These are phyloP conservation scores for Actinidia chinensis DNA, from an alignment of 179 eudicot species.

Conservation along the genomic window DNA sequence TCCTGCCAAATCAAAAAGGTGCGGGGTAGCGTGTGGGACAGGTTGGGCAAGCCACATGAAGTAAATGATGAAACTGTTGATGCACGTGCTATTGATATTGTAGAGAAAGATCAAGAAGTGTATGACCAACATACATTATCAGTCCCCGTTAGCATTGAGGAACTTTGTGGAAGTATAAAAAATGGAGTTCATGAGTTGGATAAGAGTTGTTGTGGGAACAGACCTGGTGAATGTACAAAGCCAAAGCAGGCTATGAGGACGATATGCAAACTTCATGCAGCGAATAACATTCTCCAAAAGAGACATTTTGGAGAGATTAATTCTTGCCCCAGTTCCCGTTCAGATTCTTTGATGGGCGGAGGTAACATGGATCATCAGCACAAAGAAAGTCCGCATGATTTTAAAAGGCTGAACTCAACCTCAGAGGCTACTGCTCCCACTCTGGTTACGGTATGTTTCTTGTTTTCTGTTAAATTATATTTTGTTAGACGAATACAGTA, in stretches of 20 bases:
- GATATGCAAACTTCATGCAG: conserved; percentile 18
- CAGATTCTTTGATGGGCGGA: conserved; percentile 15
- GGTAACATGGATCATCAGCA: background rate
- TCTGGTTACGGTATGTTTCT: conserved; percentile 13
- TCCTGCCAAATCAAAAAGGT: conserved; percentile 19
- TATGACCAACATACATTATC: background rate
- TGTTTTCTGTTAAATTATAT: background rate
- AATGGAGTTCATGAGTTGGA: conserved; percentile 20
- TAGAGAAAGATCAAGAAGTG: conserved; percentile 5
- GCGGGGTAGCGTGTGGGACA: conserved; percentile 52
- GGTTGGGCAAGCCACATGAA: conserved; percentile 42
- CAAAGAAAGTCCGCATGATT: conserved; percentile 8
- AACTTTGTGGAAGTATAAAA: background rate
- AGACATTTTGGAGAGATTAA: conserved; percentile 34
- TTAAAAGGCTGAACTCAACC: conserved; percentile 15
- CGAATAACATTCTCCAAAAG: conserved; percentile 32
- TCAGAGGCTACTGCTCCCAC: conserved; percentile 20
- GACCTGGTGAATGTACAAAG: conserved; percentile 16
- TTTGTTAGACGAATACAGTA: background rate
- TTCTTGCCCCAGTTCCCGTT: conserved; percentile 10
- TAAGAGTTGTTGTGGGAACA: conserved; percentile 14
- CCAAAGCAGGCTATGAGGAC: conserved; percentile 6
- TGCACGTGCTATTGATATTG: conserved; percentile 13
- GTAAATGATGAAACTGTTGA: conserved; percentile 20
- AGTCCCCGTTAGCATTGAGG: background rate